Percentiles rank a stretch among this genome's conserved stretches.
Evolutionary conservation across 805 yeast species (phyloP).

Genomic region (Hanseniaspora meyeri): DNA sequence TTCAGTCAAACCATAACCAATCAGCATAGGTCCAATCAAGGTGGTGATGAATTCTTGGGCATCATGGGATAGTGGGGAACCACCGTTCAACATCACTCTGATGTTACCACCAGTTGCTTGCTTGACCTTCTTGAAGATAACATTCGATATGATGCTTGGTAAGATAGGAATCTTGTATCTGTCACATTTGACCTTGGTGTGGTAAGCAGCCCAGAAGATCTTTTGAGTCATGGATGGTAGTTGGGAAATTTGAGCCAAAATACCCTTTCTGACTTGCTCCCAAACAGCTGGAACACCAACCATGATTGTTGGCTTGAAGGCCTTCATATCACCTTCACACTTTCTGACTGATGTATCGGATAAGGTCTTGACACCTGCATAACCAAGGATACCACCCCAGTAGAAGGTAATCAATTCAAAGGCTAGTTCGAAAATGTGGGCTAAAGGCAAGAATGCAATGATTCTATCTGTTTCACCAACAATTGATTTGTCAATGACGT

Average conservation of each 20-base stretch:
- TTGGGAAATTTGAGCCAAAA: conserved; percentile 57
- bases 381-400: conserved; percentile 88
- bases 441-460: conserved; percentile 84
- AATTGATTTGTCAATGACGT: conserved; percentile 41
- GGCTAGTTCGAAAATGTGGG: conserved; percentile 87
- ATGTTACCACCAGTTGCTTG: conserved; percentile 91
- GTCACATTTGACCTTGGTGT: conserved; percentile 54
- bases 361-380: conserved; percentile 84
- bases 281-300: conserved; percentile 98
- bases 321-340: conserved; percentile 77
- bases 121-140: conserved; percentile 77
- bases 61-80: conserved; percentile 71
- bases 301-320: conserved; percentile 84
- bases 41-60: conserved; percentile 73
- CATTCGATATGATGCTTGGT: conserved; percentile 44
- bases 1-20: conserved; percentile 95
- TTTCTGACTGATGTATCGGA: conserved; percentile 70
- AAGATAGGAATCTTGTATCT: conserved; percentile 59
- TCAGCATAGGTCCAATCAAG: conserved; percentile 70
- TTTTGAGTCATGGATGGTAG: conserved; percentile 57
- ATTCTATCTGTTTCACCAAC: conserved; percentile 54
- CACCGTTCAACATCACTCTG: conserved; percentile 70
- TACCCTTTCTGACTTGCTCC: conserved; percentile 92
- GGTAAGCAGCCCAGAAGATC: conserved; percentile 79
- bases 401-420: conserved; percentile 67